These are phyloP conservation scores for Trametes punicea DNA, from an alignment of 768 basidiomycete species.

Conservation along the genomic window DNA sequence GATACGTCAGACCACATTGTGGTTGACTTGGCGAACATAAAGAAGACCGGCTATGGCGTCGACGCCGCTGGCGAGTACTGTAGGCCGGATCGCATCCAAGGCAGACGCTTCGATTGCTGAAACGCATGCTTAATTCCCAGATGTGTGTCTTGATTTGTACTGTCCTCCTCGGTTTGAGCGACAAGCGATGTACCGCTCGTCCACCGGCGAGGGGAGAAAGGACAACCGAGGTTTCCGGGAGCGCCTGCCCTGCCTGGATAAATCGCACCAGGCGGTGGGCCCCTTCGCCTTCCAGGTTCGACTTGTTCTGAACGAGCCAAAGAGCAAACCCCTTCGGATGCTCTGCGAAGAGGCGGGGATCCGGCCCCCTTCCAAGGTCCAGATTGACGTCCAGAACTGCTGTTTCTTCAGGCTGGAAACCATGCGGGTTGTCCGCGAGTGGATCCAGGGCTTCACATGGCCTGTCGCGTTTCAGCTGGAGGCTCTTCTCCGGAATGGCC, in stretches of 20 bases:
- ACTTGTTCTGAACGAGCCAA: conserved; percentile 50
- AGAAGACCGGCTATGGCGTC: conserved; percentile 54
- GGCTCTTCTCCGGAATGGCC: conserved; percentile 57
- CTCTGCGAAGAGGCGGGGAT: conserved; percentile 53
- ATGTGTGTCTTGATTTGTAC: conserved; percentile 62
- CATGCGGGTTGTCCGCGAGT: conserved; percentile 43
- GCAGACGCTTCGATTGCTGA: conserved; percentile 5
- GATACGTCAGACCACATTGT: conserved; percentile 45
- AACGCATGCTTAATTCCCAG: conserved; percentile 32
- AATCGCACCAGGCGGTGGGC: conserved; percentile 52
- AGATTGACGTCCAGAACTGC: conserved; percentile 47
- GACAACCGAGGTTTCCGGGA: conserved; percentile 49
- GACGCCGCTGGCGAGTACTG: conserved; percentile 58
- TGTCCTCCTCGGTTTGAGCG: conserved; percentile 63
- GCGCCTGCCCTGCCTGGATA: conserved; percentile 56
- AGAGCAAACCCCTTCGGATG: conserved; percentile 45
- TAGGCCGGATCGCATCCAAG: conserved; percentile 52
- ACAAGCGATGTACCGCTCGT: conserved; percentile 51
- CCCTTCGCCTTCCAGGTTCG: conserved; percentile 72
- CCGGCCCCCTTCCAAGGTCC: conserved; percentile 23
- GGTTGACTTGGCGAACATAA: conserved; percentile 54
- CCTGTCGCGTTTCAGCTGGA: conserved; percentile 75
- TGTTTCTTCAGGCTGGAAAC: conserved; percentile 49
- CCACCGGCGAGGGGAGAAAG: conserved; percentile 37
- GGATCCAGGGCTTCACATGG: conserved; percentile 54